phyloP scores from a whole-genome alignment of 2,329 filamentous ascomycete species.

The Sporothrix humicola region DNA sequence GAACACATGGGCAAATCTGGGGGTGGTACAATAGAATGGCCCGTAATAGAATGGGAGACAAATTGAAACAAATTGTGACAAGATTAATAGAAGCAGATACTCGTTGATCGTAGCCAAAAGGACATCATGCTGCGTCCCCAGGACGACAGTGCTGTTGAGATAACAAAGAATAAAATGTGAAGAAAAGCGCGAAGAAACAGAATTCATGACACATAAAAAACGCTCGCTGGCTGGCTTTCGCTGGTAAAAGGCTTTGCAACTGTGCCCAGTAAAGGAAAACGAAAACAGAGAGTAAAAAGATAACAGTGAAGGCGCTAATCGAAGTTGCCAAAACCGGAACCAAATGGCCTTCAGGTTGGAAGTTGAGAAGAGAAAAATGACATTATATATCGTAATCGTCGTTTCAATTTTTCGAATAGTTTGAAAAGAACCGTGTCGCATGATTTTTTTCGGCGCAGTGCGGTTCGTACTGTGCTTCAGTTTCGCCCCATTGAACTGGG shows the following conservation, averaged over 20 bases:
- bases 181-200: not conserved
- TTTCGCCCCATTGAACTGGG: not conserved
- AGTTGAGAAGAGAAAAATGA: not conserved
- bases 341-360: not conserved
- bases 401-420: not conserved
- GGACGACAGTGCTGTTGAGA: constrained; percentile 1
- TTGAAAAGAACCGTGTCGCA: not conserved
- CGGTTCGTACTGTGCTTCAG: not conserved
- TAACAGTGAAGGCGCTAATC: not conserved
- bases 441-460: not conserved
- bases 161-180: not conserved
- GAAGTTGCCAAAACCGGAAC: not conserved
- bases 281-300: not conserved
- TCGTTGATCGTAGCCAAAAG: constrained; percentile 4
- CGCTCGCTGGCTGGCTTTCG: constrained; percentile 28
- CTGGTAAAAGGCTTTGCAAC: constrained; percentile 16
- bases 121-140: constrained; percentile 24
- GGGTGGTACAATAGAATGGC: not conserved
- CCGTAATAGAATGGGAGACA: not conserved
- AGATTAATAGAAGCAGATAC: constrained; percentile 8
- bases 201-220: not conserved
- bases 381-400: constrained; percentile 27
- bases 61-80: constrained; percentile 13
- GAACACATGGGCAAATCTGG: not conserved
- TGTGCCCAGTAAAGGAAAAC: not conserved